Percentiles rank a stretch among this genome's conserved stretches.
Evolutionary conservation across 805 yeast species (phyloP).

Genomic region (Sungouiozyma ichnusensis): DNA sequence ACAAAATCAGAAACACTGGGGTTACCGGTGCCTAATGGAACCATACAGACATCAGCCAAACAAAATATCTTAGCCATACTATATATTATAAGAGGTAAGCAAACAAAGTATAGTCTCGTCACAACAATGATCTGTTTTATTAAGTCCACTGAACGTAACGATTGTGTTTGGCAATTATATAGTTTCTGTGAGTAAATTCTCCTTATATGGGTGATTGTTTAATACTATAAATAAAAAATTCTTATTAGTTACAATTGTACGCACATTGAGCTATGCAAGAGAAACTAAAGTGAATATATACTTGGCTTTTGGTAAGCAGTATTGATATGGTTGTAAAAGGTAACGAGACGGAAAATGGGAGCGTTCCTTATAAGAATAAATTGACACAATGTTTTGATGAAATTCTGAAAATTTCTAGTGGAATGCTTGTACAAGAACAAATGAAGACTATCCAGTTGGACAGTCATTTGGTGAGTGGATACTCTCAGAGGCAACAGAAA

Average conservation of each 20-base stretch:
- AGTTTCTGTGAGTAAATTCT: not conserved
- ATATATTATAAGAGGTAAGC: not conserved
- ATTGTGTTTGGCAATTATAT: too few species aligned
- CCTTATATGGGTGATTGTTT: not conserved
- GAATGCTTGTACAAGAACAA: slow-evolving; percentile 28
- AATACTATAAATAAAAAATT: too few species aligned
- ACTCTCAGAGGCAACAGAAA: slow-evolving; percentile 19
- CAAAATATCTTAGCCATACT: slow-evolving; percentile 37
- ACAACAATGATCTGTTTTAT: not conserved
- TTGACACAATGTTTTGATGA: slow-evolving; percentile 27
- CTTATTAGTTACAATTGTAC: too few species aligned
- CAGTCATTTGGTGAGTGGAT: slow-evolving; percentile 18
- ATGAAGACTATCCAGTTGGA: slow-evolving; percentile 26
- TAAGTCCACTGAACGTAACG: too few species aligned
- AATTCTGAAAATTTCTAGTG: slow-evolving; percentile 25
- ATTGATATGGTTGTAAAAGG: not conserved
- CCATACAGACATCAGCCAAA: slow-evolving; percentile 75
- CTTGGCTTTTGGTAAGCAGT: too few species aligned
- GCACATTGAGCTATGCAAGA: too few species aligned
- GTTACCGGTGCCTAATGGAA: slow-evolving; percentile 74
- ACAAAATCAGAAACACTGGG: slow-evolving; percentile 79
- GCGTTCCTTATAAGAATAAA: slow-evolving; percentile 12
- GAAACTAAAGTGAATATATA: too few species aligned
- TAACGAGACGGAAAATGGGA: not conserved
- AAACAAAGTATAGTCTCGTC: not conserved